Percentiles rank a stretch among this genome's conserved stretches.
These are phyloP conservation scores for Firmiana major DNA, from an alignment of 345 rosid genomes.

Conservation along the genomic window DNA sequence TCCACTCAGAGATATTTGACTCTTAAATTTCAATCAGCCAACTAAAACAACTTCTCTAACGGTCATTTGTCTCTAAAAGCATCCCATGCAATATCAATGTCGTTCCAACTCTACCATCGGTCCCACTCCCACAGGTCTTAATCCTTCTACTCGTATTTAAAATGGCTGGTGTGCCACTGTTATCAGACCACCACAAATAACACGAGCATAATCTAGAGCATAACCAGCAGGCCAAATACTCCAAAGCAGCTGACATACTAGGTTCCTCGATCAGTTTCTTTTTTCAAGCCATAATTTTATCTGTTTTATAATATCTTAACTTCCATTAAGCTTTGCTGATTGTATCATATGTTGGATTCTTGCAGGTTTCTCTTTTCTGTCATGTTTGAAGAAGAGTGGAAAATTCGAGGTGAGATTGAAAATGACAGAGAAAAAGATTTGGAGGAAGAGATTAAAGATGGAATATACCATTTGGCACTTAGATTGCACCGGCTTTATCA, in stretches of 20 bases:
- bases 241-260: slow-evolving; percentile 11
- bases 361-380: slow-evolving; percentile 23
- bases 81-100: slow-evolving; percentile 25
- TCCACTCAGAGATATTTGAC: too few species aligned
- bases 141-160: slow-evolving; percentile 6
- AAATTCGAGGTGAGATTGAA: slow-evolving; percentile 68
- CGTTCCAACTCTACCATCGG: slow-evolving; percentile 26
- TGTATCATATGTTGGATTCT: neutral
- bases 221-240: slow-evolving; percentile 20
- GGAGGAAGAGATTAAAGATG: slow-evolving; percentile 81
- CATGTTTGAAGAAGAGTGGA: slow-evolving; percentile 35
- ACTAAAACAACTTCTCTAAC: slow-evolving; percentile 29
- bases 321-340: neutral
- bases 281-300: neutral
- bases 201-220: slow-evolving; percentile 8
- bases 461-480: slow-evolving; percentile 49
- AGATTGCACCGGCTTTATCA: slow-evolving; percentile 64
- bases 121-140: slow-evolving; percentile 17
- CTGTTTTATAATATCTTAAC: neutral
- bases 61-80: slow-evolving; percentile 17
- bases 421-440: slow-evolving; percentile 58
- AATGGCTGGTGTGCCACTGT: neutral
- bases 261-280: slow-evolving; percentile 12
- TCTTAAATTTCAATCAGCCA: slow-evolving; percentile 22
- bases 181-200: neutral